Conservation (phyloP, 176 grass and related monocot species). For the Avena sativa region DNA sequence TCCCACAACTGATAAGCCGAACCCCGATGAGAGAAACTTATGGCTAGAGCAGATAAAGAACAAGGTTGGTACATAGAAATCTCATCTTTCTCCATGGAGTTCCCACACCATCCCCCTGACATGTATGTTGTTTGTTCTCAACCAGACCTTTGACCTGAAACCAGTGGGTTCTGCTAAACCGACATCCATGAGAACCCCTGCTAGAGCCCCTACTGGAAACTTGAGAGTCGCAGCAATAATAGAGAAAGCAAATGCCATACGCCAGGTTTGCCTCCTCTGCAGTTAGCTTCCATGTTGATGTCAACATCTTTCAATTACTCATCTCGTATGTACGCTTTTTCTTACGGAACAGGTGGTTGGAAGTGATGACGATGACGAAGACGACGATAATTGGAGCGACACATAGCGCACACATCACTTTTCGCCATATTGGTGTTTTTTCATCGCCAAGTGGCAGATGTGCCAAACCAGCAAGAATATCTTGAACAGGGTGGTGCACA, state of each 20-base stretch:
- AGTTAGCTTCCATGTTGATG: slow-evolving; percentile 1
- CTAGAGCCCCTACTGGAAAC: slow-evolving; percentile 63
- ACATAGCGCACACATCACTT: slow-evolving; percentile 30
- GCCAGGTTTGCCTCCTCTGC: slow-evolving; percentile 62
- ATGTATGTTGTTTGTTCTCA: slow-evolving; percentile 32
- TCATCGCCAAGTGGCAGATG: neutral
- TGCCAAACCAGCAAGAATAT: slow-evolving; percentile 29
- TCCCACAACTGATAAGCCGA: slow-evolving; percentile 45
- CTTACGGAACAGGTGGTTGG: slow-evolving; percentile 71
- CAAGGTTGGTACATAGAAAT: slow-evolving; percentile 64
- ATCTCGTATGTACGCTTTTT: slow-evolving; percentile 1
- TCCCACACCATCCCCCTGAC: slow-evolving; percentile 10
- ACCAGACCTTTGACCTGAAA: slow-evolving; percentile 87
- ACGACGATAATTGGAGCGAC: slow-evolving; percentile 96
- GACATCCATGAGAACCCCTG: slow-evolving; percentile 57
- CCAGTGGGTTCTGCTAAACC: slow-evolving; percentile 53
- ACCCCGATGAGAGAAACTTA: slow-evolving; percentile 70
- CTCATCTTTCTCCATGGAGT: neutral
- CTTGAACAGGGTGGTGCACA: slow-evolving; percentile 6
- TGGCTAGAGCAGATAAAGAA: slow-evolving; percentile 97
- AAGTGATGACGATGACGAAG: slow-evolving; percentile 76
- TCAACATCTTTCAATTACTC: slow-evolving; percentile 13
- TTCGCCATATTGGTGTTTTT: slow-evolving; percentile 19
- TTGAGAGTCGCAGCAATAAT: slow-evolving; percentile 94
- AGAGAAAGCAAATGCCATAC: slow-evolving; percentile 94